Base-by-base conservation (phyloP, 345 rosid genomes). In the Conringia planisiliqua region DNA sequence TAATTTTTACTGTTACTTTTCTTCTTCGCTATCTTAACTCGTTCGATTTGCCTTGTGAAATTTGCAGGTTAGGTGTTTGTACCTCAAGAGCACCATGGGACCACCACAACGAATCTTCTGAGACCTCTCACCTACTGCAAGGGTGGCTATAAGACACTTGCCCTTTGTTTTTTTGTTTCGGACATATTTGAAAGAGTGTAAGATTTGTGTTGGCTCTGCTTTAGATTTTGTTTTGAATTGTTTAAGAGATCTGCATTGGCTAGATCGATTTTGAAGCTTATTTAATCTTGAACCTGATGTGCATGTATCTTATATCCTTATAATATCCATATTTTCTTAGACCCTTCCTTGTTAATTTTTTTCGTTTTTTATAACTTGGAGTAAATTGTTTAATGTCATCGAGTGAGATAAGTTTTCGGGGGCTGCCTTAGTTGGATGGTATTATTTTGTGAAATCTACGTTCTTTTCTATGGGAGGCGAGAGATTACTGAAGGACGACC, bases 1-100 rank as follows among this genome's bases (percentile, higher is more conserved):
- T 22, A 1, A 2, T 30, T 38, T 22, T 50, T 10, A 27, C 1
- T 44, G 35, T 32, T 22, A 20, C 29, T 50, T 22, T 17, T 16
- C 3, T 40, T 10, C 22, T 7, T 47, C 32, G 6, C 2, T 18
- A 12, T 20, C 36, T 20, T 5, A 36, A 22, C 4, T 26, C 61
- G 12, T 22, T 64, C 11, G 33, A 22, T 10, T 10, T 20, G 32
- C 48, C 43, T 13, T 9, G 24, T 56, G 18, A 16, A 33, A 58
- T 10, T 61, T 47, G 63, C 54, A 80, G 85, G 82, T 80, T 44
- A 82, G 84, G 82, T 84, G 86, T 75, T 82, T 86, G 70, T 62
- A 84, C 75, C 71, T 83, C 59, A 86, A 83, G 80, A 82, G 88
- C 80, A 77, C 88, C 52, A 83, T 83, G 86, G 90, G 90, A 43